phyloP scores from a whole-genome alignment of 768 basidiomycete species.

The Hortiboletus flavorubellus region DNA sequence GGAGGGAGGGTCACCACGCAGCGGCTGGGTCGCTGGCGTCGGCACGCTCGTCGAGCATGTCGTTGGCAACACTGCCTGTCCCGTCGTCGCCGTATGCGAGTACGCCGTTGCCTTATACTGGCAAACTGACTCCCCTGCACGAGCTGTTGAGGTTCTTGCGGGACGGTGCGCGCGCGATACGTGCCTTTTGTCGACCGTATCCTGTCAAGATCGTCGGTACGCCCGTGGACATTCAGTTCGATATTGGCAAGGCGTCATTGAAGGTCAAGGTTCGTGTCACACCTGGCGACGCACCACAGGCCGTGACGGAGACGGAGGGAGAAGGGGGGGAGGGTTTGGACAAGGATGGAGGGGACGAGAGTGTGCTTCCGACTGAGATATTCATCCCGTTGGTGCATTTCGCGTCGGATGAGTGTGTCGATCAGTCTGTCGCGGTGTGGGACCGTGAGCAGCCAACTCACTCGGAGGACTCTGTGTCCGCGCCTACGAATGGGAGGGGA shows the following conservation, averaged over 20 bases:
- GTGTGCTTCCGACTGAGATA: conserved; percentile 75
- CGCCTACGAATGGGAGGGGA: neutral
- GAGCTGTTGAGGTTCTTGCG: conserved; percentile 62
- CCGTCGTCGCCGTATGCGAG: conserved; percentile 16
- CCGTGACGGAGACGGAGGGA: neutral
- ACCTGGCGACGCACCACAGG: conserved; percentile 47
- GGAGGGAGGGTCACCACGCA: neutral
- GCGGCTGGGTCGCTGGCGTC: conserved; percentile 6
- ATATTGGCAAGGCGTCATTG: conserved; percentile 68
- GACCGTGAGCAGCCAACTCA: neutral
- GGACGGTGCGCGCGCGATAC: conserved; percentile 79
- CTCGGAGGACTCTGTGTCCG: neutral
- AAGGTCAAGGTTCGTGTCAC: conserved; percentile 63
- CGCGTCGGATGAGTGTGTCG: conserved; percentile 43
- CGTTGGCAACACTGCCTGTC: conserved; percentile 19
- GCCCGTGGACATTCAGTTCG: conserved; percentile 66
- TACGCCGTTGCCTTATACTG: neutral
- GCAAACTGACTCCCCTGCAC: neutral
- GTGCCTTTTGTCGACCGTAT: conserved; percentile 84
- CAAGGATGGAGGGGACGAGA: conserved; percentile 18
- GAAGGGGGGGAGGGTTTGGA: neutral
- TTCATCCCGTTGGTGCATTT: conserved; percentile 91
- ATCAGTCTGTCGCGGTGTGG: conserved; percentile 12
- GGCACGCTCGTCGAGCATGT: conserved; percentile 15
- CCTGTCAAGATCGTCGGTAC: conserved; percentile 72